Evolutionary conservation across 192 early-diverging fungal genomes (phyloP), one percentile per base, ranked within the genome.

Genomic region (Backusella sp.): DNA sequence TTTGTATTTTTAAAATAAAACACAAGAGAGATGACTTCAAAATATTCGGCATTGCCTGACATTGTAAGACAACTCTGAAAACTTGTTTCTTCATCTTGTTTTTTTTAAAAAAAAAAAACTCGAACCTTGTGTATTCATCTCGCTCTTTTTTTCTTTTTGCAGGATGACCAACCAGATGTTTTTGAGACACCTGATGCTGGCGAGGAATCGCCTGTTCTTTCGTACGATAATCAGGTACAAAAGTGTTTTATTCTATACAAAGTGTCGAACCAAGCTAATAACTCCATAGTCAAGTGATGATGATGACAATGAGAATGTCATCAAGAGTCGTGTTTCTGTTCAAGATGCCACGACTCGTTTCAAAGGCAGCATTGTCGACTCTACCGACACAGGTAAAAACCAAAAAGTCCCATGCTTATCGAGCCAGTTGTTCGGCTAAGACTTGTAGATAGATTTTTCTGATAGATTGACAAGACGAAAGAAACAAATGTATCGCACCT

Each of bases 161-260:
- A 91, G 90, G 90, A 91, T 74, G 88, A 88, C 68, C 89, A 90
- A 79, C 93, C 92, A 62, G 96, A 96, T 88, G 92, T 97, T 68
- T 95, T 92, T 79, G 94, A 97, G 73, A 96, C 96, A 9, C 84
- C 91, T 5, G 94, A 95, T 70, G 52, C 28, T 36, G 23, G 59
- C 1, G 80, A 73, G 17, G 70, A 74, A 34, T 42, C 70, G 12
- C 74, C 59, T 23, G 23, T 79, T 21, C 39, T 41, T 30, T 69
- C 46, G 14, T 72, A 75, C 71, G 81, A 83, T 14, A 74, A 76
- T 59, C 77, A 83, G 77, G 81, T 79, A 79, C 59, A 23, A 21
- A 21, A 30, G 11, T 41, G 39, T 41, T 41, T 11, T 41, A 41
- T 41, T 6, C 9, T 39, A 32, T 32, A 32, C 3, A 32, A 32